These are phyloP conservation scores for Kluyveromyces siamensis DNA, from an alignment of 805 yeast species.

Conservation along the genomic window DNA sequence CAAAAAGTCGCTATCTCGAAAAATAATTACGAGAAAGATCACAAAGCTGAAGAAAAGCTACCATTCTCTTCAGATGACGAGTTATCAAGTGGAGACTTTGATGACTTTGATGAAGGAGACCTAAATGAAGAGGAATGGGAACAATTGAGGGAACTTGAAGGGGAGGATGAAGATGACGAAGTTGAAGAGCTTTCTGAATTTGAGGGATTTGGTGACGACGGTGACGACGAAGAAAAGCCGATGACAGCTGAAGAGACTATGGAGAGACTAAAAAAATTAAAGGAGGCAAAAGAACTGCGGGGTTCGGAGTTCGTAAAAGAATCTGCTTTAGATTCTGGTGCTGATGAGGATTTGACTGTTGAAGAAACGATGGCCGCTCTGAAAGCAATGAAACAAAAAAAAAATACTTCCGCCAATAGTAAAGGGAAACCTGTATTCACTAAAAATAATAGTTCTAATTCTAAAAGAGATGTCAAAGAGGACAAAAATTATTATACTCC, in stretches of 20 bases:
- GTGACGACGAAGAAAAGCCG: conserved; percentile 15
- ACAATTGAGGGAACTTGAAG: conserved; percentile 12
- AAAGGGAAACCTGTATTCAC: conserved; percentile 8
- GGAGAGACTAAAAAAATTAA: conserved; percentile 35
- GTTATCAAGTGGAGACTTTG: conserved; percentile 35
- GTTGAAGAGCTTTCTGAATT: no score
- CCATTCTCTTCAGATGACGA: conserved; percentile 35
- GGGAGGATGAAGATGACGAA: conserved; percentile 7
- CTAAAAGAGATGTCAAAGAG: conserved; percentile 6
- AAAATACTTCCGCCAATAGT: conserved; percentile 7
- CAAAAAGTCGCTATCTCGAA: conserved; percentile 7
- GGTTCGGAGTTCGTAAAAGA: conserved; percentile 5
- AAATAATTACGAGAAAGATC: not conserved
- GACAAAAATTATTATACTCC: conserved; percentile 3
- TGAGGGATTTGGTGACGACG: conserved; percentile 11
- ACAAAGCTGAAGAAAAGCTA: not conserved
- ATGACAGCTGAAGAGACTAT: conserved; percentile 36
- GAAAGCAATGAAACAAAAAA: conserved; percentile 22
- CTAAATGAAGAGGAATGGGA: conserved; percentile 13
- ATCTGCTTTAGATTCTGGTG: conserved; percentile 6
- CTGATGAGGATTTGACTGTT: conserved; percentile 22
- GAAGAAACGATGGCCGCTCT: conserved; percentile 31
- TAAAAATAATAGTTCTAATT: not conserved
- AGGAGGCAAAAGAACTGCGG: conserved; percentile 22
- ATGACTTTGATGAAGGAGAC: conserved; percentile 27